phyloP scores from a whole-genome alignment of 768 basidiomycete genomes.

The Leucosporidium creatinivorum region DNA sequence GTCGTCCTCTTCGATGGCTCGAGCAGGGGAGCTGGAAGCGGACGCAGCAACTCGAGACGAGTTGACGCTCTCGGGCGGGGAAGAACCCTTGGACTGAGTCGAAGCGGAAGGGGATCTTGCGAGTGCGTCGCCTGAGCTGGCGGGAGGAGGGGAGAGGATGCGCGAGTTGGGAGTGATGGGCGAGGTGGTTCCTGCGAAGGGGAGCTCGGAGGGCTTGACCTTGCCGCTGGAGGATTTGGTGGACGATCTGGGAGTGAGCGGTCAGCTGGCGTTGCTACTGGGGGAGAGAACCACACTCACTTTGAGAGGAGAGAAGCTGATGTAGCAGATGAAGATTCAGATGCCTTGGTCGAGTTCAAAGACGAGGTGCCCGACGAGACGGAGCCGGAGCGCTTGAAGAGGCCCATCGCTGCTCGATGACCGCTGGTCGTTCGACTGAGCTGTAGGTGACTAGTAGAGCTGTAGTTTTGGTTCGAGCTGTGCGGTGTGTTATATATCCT shows the following conservation, averaged over 20 bases:
- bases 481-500: too few relatives aligned
- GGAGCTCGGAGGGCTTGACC: not conserved
- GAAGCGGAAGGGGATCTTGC: constrained; percentile 7
- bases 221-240: constrained; percentile 4
- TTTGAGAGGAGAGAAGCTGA: not conserved
- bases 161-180: constrained; percentile 21
- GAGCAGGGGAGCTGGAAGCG: not conserved
- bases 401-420: not conserved
- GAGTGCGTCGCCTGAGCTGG: not conserved
- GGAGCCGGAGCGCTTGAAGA: not conserved
- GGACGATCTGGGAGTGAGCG: not conserved
- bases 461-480: too few relatives aligned
- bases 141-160: constrained; percentile 12
- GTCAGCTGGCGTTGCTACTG: not conserved
- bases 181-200: not conserved
- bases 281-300: not conserved
- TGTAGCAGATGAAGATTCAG: not conserved
- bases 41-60: not conserved
- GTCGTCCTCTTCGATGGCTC: not conserved
- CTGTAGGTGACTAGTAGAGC: too few relatives aligned
- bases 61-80: not conserved
- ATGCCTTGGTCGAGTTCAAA: not conserved
- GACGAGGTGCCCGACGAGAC: not conserved
- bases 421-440: too few relatives aligned
- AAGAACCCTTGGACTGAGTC: not conserved